phyloP scores from a whole-genome alignment of 805 yeast genomes.

The Monosporozyma servazzii region DNA sequence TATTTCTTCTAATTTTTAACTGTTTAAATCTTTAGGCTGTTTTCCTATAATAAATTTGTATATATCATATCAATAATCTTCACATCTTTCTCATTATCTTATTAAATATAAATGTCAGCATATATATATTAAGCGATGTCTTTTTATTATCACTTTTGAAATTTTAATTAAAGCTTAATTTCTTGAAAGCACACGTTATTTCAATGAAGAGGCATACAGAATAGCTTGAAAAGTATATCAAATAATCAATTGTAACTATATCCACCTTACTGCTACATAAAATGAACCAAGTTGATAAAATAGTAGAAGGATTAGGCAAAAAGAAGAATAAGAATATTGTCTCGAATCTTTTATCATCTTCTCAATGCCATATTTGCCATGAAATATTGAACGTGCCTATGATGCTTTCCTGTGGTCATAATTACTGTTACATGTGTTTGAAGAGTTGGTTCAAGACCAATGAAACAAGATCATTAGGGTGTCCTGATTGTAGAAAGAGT shows the following conservation, averaged over 20 bases:
- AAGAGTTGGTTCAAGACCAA: constrained; percentile 46
- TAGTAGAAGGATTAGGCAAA: constrained; percentile 6
- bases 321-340: constrained; percentile 11
- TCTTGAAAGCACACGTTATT: too few species aligned
- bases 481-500: constrained; percentile 57
- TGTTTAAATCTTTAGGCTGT: too few species aligned
- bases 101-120: too few species aligned
- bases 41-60: too few species aligned
- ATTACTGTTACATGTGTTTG: constrained; percentile 62
- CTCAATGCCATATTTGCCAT: constrained; percentile 55
- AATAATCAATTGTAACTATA: not conserved
- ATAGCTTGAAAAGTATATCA: not conserved
- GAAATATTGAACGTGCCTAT: constrained; percentile 62
- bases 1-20: too few species aligned
- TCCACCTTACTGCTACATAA: not conserved
- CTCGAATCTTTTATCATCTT: constrained; percentile 20
- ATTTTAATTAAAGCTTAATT: not conserved
- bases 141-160: not conserved
- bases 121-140: not conserved
- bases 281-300: constrained; percentile 1
- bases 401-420: constrained; percentile 60
- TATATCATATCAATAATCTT: too few species aligned
- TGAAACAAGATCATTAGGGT: constrained; percentile 38
- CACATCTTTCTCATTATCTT: too few species aligned
- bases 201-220: not conserved